Percentiles rank a stretch among this genome's conserved stretches.
Conservation (phyloP, 257 asterid genomes). For the Solanum sitiens region DNA sequence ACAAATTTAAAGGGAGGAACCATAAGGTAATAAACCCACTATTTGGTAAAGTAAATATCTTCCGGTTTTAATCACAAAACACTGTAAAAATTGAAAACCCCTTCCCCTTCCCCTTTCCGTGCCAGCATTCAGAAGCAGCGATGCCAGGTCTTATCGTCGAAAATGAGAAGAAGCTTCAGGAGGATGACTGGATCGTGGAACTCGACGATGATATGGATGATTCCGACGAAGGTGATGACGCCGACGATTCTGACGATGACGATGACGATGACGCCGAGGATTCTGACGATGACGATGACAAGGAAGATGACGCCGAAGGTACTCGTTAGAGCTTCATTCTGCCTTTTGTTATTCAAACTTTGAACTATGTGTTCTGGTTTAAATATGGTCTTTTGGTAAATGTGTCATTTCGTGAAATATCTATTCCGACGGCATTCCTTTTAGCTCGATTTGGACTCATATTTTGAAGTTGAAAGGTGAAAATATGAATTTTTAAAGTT, state of each 20-base stretch:
- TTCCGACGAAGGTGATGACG: constrained; percentile 43
- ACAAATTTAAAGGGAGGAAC: neutral
- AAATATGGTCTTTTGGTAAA: neutral
- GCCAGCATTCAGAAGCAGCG: neutral
- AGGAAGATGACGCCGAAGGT: constrained; percentile 49
- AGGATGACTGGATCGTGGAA: constrained; percentile 63
- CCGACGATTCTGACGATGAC: constrained; percentile 47
- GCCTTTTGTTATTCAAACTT: neutral
- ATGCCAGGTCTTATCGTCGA: constrained; percentile 73
- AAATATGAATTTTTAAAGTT: neutral
- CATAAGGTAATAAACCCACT: neutral
- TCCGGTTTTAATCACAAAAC: neutral
- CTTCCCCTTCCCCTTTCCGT: neutral
- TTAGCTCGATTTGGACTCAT: neutral
- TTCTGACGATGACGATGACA: constrained; percentile 57
- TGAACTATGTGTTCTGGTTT: neutral
- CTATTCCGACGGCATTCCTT: neutral
- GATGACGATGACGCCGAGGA: neutral
- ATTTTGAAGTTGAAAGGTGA: neutral
- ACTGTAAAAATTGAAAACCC: neutral
- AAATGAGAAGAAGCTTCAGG: constrained; percentile 30
- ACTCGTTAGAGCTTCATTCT: neutral
- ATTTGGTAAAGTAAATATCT: neutral
- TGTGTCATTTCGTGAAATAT: neutral
- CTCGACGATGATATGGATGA: constrained; percentile 44